A percentile compares a stretch with the other conserved stretches of the same genome.
These are phyloP conservation scores for Thielaviopsis punctulata DNA, from an alignment of 2,329 filamentous ascomycete species.

Conservation along the genomic window DNA sequence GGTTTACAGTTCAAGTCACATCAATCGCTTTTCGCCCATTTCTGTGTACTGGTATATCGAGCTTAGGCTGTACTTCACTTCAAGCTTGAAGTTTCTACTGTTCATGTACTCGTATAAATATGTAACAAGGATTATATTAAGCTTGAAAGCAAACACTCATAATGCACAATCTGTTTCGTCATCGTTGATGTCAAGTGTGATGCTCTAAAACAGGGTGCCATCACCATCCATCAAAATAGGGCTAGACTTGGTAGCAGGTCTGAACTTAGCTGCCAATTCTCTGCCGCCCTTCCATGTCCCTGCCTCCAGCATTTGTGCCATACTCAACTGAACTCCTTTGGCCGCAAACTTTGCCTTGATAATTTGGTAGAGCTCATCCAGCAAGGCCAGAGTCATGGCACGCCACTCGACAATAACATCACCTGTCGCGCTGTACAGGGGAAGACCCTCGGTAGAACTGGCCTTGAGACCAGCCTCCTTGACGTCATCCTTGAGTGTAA, in stretches of 20 bases:
- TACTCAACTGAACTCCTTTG: slow-evolving; percentile 22
- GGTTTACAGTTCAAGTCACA: too few relatives aligned
- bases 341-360: slow-evolving; percentile 22
- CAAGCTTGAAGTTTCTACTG: too few relatives aligned
- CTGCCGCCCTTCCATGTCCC: slow-evolving; percentile 50
- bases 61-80: too few relatives aligned
- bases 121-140: too few relatives aligned
- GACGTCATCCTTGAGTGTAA: slow-evolving; percentile 31
- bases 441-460: slow-evolving; percentile 21
- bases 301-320: slow-evolving; percentile 35
- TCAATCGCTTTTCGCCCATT: too few relatives aligned
- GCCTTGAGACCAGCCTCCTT: slow-evolving; percentile 25
- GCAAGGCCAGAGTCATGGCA: slow-evolving; percentile 37
- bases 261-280: slow-evolving; percentile 61
- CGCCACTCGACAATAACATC: slow-evolving; percentile 45
- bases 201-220: slow-evolving; percentile 65
- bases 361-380: slow-evolving; percentile 31
- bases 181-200: too few relatives aligned
- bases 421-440: slow-evolving; percentile 34
- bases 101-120: too few relatives aligned
- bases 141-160: too few relatives aligned
- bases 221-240: slow-evolving; percentile 71
- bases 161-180: too few relatives aligned
- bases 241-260: slow-evolving; percentile 65
- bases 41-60: too few relatives aligned